Percentiles rank a stretch among this genome's conserved stretches.
These are phyloP conservation scores for Lanzia echinophila DNA, from an alignment of 2,329 filamentous ascomycete species.

Conservation along the genomic window DNA sequence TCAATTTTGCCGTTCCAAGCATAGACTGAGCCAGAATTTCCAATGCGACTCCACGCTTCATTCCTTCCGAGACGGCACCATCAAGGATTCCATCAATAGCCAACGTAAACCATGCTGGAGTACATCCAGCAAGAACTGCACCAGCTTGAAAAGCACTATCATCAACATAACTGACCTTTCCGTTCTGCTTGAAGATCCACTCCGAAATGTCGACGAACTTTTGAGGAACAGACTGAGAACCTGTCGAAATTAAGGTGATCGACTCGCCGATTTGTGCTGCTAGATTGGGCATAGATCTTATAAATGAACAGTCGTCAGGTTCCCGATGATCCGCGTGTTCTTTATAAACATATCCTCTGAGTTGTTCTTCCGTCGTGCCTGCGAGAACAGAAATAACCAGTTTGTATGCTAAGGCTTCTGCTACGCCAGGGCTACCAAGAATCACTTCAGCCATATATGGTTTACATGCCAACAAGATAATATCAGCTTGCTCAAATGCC, in stretches of 20 bases:
- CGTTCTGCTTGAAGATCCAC: constrained; percentile 6
- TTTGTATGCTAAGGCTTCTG: constrained; percentile 6
- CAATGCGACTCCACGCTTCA: constrained; percentile 1
- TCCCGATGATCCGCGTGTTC: neutral
- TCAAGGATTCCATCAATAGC: constrained; percentile 9
- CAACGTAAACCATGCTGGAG: constrained; percentile 7
- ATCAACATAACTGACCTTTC: constrained; percentile 3
- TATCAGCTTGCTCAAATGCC: constrained; percentile 3
- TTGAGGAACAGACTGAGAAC: neutral
- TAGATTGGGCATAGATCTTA: constrained; percentile 7
- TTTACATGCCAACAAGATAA: constrained; percentile 7
- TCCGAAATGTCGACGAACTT: neutral
- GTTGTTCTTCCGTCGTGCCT: neutral
- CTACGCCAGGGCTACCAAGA: constrained; percentile 4
- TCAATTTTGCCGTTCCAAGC: constrained; percentile 6
- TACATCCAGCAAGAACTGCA: constrained; percentile 6
- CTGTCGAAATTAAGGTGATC: constrained; percentile 4
- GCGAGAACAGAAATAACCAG: constrained; percentile 10
- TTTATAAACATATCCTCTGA: constrained; percentile 2
- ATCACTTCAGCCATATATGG: constrained; percentile 9
- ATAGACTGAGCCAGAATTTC: constrained; percentile 9
- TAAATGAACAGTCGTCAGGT: neutral
- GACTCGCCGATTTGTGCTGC: constrained; percentile 8
- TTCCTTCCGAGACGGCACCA: constrained; percentile 7
- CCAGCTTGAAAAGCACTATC: constrained; percentile 6